Evolutionary conservation across 2,329 filamentous ascomycete species (phyloP), one percentile per base, ranked within the genome.

Genomic region (Neopestalotiopsis sp.): DNA sequence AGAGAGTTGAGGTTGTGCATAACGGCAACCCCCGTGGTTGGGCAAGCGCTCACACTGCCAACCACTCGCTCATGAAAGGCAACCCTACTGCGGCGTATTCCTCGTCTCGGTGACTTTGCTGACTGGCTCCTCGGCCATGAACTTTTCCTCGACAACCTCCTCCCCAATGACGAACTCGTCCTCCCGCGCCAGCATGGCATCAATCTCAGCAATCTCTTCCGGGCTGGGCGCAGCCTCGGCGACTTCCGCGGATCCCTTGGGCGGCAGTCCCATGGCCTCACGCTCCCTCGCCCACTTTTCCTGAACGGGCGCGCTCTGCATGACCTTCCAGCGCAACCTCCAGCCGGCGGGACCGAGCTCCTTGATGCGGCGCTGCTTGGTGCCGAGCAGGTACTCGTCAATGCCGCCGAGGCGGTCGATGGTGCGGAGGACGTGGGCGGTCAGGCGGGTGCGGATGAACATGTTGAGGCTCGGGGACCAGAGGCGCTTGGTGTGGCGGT

Each of bases 331-430:
- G 72, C 96, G 86, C 76, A 99, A 83, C 74, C 91, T 89, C 96
- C 96, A 99, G 6, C 96, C 96, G 73, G 92, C 92, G 66, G 95
- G 90, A 5, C 96, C 96, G 68, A 99, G 85, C 81, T 97, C 94
- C 83, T 91, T 93, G 77, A 98, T 87, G 72, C 96, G 88, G 56
- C 86, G 87, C 17, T 91, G 85, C 82, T 94, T 96, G 79, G 90
- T 88, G 73, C 94, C 94, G 57, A 97, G 85, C 61, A 99, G 85
- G 82, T 99, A 99, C 76, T 94, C 90, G 80, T 99, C 96, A 72
- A 99, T 86, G 7, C 96, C 94, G 70, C 95, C 95, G 71, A 92
- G 90, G 79, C 94, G 95, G 78, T 94, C 90, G 77, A 98, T 93
- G 45, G 90, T 91, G 77, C 89, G 86, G 74, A 92, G 85, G 32